Percentiles rank a stretch among this genome's conserved stretches.
These are phyloP conservation scores for Cladochytrium replicatum DNA, from an alignment of 192 early-diverging fungal genomes.

Conservation along the genomic window DNA sequence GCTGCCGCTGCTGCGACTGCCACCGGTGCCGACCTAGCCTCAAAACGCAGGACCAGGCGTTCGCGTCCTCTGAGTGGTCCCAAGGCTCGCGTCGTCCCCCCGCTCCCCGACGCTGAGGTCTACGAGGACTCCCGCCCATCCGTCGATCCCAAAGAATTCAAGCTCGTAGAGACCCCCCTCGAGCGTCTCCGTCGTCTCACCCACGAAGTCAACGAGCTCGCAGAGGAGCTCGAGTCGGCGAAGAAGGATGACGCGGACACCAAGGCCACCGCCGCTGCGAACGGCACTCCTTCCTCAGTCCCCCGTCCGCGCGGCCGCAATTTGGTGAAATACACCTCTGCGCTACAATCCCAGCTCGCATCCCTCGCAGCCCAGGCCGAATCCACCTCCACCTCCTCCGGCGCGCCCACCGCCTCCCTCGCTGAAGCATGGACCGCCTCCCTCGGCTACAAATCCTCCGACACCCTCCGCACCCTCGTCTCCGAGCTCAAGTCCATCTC, in stretches of 20 bases:
- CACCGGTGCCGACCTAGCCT: slow-evolving; percentile 36
- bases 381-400: neutral
- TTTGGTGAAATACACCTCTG: neutral
- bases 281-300: slow-evolving; percentile 19
- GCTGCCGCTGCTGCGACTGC: slow-evolving; percentile 38
- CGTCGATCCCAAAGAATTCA: slow-evolving; percentile 43
- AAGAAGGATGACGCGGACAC: slow-evolving; percentile 1
- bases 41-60: neutral
- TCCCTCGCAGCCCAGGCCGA: neutral
- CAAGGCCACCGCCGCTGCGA: neutral
- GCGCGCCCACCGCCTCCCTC: neutral
- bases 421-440: neutral
- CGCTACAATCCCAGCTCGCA: neutral
- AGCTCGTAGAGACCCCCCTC: slow-evolving; percentile 59
- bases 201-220: slow-evolving; percentile 74
- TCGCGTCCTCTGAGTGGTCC: slow-evolving; percentile 2
- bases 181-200: slow-evolving; percentile 69
- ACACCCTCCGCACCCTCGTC: neutral
- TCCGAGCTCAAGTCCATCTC: neutral
- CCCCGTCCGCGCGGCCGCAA: slow-evolving; percentile 2
- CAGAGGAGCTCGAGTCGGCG: slow-evolving; percentile 39
- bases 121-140: slow-evolving; percentile 35
- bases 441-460: too few species aligned
- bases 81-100: slow-evolving; percentile 9
- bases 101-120: slow-evolving; percentile 35